A percentile compares a stretch with the other conserved stretches of the same genome.
phyloP scores from a whole-genome alignment of 2,329 filamentous ascomycete species.

The Alternaria triticimaculans region DNA sequence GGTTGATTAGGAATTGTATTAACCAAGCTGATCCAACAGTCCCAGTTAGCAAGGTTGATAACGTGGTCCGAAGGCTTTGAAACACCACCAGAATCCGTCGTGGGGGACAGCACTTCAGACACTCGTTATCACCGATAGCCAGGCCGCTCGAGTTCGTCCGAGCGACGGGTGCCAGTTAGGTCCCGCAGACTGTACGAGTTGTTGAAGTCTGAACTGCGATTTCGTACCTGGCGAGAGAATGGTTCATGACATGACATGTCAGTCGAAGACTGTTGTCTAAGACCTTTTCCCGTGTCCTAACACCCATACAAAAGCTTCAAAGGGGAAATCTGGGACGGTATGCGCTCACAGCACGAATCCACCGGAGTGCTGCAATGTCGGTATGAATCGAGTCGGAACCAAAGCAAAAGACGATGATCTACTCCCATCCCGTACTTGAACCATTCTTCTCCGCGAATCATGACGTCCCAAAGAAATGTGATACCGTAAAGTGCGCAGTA shows the following conservation, averaged over 20 bases:
- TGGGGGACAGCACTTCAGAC: neutral
- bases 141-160: neutral
- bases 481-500: neutral
- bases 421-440: neutral
- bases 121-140: neutral
- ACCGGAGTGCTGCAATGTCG: neutral
- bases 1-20: neutral
- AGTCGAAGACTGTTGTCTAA: neutral
- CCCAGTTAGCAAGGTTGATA: neutral
- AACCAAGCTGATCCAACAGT: neutral
- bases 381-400: neutral
- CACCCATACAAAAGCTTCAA: neutral
- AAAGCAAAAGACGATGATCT: neutral
- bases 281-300: neutral
- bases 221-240: neutral
- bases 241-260: neutral
- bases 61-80: neutral
- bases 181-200: neutral
- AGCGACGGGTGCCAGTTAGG: neutral
- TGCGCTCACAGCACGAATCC: neutral
- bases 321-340: neutral
- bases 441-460: neutral
- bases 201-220: neutral
- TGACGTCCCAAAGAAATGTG: neutral
- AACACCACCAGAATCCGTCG: neutral